Percentiles rank a stretch among this genome's conserved stretches.
These are phyloP conservation scores for Musa schizocarpa DNA, from an alignment of 176 grass and related monocot genomes.

Conservation along the genomic window DNA sequence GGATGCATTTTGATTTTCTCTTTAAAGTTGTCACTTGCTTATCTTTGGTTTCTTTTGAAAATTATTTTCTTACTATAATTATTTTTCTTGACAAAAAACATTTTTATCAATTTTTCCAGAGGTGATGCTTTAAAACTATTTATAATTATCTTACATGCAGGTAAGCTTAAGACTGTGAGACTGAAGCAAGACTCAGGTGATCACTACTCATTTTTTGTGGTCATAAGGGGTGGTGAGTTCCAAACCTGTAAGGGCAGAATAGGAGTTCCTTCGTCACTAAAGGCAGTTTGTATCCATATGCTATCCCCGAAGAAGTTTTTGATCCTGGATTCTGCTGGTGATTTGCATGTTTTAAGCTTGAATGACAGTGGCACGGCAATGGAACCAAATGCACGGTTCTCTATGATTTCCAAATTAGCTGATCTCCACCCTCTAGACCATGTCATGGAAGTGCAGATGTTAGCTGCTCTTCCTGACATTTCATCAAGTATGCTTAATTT, in stretches of 20 bases:
- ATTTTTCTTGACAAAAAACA: no score
- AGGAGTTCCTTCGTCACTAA: constrained; percentile 27
- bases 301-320: constrained; percentile 61
- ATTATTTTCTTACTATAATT: neutral
- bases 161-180: constrained; percentile 69
- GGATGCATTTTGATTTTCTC: neutral
- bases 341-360: constrained; percentile 53
- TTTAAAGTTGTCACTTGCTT: neutral
- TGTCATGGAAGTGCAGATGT: constrained; percentile 62
- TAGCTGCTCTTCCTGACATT: constrained; percentile 63
- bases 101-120: no score
- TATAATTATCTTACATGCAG: constrained; percentile 29
- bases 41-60: neutral
- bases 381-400: constrained; percentile 25
- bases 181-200: constrained; percentile 64
- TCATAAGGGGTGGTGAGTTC: constrained; percentile 23
- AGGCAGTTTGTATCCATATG: constrained; percentile 60
- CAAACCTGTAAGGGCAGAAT: constrained; percentile 26
- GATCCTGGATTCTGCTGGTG: constrained; percentile 70
- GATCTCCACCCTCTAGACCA: constrained; percentile 35
- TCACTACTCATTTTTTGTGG: constrained; percentile 50
- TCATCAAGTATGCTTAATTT: constrained; percentile 55
- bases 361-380: constrained; percentile 20
- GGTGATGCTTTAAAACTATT: no score
- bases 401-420: constrained; percentile 27